Evolutionary conservation across 257 asterid genomes (phyloP).

Genomic region (Nicotiana noctiflora): DNA sequence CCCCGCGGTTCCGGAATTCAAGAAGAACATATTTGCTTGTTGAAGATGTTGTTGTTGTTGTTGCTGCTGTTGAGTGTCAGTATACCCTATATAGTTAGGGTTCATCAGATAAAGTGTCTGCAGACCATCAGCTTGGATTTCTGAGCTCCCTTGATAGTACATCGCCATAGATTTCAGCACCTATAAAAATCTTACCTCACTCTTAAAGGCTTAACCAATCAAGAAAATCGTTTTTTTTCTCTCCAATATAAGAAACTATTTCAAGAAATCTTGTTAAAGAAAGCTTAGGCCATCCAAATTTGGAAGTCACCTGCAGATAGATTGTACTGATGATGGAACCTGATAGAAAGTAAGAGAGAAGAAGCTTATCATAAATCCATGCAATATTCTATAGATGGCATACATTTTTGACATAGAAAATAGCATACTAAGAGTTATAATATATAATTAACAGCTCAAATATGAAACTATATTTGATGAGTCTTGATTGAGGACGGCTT

Average conservation of each 20-base stretch:
- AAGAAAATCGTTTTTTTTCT: background rate
- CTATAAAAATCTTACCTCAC: background rate
- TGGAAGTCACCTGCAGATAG: slow-evolving; percentile 5
- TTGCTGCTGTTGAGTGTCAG: slow-evolving; percentile 27
- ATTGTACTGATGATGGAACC: slow-evolving; percentile 9
- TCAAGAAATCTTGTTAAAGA: background rate
- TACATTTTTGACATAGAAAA: slow-evolving; percentile 7
- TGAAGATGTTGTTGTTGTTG: slow-evolving; percentile 17
- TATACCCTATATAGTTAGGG: slow-evolving; percentile 43
- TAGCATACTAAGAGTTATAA: background rate
- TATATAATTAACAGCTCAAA: background rate
- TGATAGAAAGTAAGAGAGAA: slow-evolving; percentile 19
- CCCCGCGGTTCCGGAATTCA: slow-evolving; percentile 22
- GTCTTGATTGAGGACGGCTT: background rate
- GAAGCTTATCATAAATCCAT: slow-evolving; percentile 22
- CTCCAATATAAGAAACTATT: background rate
- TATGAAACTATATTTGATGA: background rate
- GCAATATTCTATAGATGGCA: slow-evolving; percentile 22
- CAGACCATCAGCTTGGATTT: slow-evolving; percentile 57
- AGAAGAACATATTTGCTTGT: slow-evolving; percentile 27
- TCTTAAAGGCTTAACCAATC: background rate
- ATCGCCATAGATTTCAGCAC: slow-evolving; percentile 22
- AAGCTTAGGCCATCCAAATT: background rate
- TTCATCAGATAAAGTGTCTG: slow-evolving; percentile 71
- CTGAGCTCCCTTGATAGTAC: slow-evolving; percentile 60